Evolutionary conservation across 2,329 filamentous ascomycete genomes (phyloP).

Genomic region (Talaromyces islandicus): DNA sequence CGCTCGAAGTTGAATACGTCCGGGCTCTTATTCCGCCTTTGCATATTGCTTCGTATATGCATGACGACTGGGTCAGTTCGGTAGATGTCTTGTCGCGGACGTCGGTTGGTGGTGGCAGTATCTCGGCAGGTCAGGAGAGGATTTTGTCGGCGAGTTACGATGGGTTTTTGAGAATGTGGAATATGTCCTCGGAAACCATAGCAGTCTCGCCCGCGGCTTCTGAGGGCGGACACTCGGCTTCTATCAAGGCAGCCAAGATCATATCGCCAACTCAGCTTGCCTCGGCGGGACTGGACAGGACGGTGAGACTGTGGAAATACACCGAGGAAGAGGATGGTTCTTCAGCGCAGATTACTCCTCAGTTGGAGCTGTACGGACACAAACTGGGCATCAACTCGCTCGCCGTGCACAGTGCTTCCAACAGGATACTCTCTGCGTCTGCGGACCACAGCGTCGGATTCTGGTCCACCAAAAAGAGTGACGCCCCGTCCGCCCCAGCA

Average conservation of each 20-base stretch:
- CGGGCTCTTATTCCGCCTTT: conserved; percentile 82
- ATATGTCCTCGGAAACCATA: conserved; percentile 76
- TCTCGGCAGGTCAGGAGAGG: conserved; percentile 55
- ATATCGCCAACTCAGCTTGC: conserved; percentile 71
- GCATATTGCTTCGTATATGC: conserved; percentile 87
- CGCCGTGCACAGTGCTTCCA: conserved; percentile 65
- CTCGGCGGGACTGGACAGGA: conserved; percentile 77
- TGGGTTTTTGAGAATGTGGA: conserved; percentile 82
- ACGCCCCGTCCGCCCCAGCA: conserved; percentile 67
- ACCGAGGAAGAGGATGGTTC: conserved; percentile 58
- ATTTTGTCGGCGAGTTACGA: conserved; percentile 94
- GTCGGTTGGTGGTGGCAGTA: conserved; percentile 45
- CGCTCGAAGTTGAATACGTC: conserved; percentile 85
- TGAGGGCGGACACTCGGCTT: conserved; percentile 67
- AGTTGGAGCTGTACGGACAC: conserved; percentile 80
- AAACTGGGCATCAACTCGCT: conserved; percentile 67
- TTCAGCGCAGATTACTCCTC: conserved; percentile 60
- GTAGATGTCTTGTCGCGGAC: conserved; percentile 72
- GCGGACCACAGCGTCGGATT: conserved; percentile 78
- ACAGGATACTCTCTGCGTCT: conserved; percentile 77
- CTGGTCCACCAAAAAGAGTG: conserved; percentile 76
- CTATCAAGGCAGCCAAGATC: conserved; percentile 79
- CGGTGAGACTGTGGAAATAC: conserved; percentile 87
- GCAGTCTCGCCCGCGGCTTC: conserved; percentile 64
- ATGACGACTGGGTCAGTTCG: conserved; percentile 93